Evolutionary conservation across 2,329 filamentous ascomycete genomes (phyloP), one percentile per base, ranked within the genome.

Genomic region (Dactylellina cionopaga): DNA sequence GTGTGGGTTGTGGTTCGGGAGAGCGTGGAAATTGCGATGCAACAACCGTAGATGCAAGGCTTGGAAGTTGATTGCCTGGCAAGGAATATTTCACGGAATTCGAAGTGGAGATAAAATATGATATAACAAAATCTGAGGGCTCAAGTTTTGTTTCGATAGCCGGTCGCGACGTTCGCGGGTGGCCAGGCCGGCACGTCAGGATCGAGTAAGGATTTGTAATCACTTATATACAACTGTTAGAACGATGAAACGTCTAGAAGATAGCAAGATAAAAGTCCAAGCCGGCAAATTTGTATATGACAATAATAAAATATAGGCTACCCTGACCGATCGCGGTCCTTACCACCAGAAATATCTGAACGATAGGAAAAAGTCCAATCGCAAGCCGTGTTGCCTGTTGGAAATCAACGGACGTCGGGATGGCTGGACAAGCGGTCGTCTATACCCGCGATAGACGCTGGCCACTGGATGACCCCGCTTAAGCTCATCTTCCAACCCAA

Each of bases 371-470:
- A 9, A 22, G 15, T 29, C 24, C 22, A n/a, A 39, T 55, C 11
- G 24, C 3, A 9, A 37, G 47, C 54, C 65, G 66, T 54, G 66
- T 71, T 71, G 66, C 51, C 43, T 64, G 56, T 71, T 71, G 66
- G 47, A 58, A 71, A 71, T 52, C 46, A 24, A 17, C 19, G 22
- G 49, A 56, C 58, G 66, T 71, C 58, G 51, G 43, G 51, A 58
- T 29, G 58, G 35, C 51, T 43, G 25, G 46, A 51, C 66, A 71
- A 63, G 66, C 49, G 33, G 49, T 62, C 58, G 56, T 63, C 43
- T 71, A 64, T 71, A 71, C 43, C 35, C 66, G 66, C 66, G 66
- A 54, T 71, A 71, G 58, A 64, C 66, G 66, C 55, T 41, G 35
- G 15, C 29, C 31, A 27, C 29, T n/a, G n/a, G n/a, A n/a, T n/a